These are phyloP conservation scores for Viola odorata DNA, from an alignment of 345 rosid genomes.

Conservation along the genomic window DNA sequence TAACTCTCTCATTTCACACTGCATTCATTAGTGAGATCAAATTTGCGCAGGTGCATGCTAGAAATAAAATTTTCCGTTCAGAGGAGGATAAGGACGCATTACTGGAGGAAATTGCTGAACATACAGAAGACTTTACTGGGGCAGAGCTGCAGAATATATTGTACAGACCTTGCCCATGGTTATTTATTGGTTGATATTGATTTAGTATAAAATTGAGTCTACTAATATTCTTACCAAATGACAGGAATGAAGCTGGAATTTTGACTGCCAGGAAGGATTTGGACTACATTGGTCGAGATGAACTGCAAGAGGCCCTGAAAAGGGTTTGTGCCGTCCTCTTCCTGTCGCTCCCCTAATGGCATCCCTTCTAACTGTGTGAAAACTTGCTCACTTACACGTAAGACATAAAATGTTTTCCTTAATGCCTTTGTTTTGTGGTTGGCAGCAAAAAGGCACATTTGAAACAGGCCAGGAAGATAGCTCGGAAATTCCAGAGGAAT, in stretches of 20 bases:
- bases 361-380: not conserved
- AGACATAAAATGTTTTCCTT: constrained; percentile 9
- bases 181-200: constrained; percentile 5
- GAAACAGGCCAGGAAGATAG: constrained; percentile 96
- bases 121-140: constrained; percentile 85
- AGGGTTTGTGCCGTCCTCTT: constrained; percentile 41
- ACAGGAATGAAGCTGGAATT: constrained; percentile 96
- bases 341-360: not conserved
- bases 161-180: constrained; percentile 25
- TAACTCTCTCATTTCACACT: constrained; percentile 8
- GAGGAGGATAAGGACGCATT: constrained; percentile 71
- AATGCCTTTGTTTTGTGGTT: constrained; percentile 19
- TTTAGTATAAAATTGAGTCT: constrained; percentile 15
- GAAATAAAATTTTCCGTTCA: constrained; percentile 79
- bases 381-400: constrained; percentile 4
- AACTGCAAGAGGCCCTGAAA: constrained; percentile 87
- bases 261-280: constrained; percentile 93
- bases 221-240: constrained; percentile 20
- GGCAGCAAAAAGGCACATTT: constrained; percentile 93
- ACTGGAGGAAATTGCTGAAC: constrained; percentile 73
- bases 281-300: constrained; percentile 80
- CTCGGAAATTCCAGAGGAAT: constrained; percentile 71
- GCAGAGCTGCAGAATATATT: constrained; percentile 96
- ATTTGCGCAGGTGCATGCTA: constrained; percentile 75
- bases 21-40: constrained; percentile 12